Base-by-base conservation (phyloP, 768 basidiomycete genomes). In the Cantharellus anzutake region DNA sequence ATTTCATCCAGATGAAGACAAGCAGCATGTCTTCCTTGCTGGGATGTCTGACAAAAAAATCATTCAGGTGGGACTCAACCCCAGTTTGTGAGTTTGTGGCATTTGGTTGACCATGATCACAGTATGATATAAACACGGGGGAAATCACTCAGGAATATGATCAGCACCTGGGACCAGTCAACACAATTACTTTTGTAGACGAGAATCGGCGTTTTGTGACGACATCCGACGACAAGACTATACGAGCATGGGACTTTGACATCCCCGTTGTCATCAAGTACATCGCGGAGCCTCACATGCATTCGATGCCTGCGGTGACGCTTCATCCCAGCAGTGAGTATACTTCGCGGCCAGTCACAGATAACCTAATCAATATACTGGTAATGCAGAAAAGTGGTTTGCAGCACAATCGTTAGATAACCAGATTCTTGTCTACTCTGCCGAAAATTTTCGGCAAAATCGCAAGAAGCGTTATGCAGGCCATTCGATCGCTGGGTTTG, bases 1-100 rank as follows among this genome's bases (percentile, higher is more conserved):
- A 59, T 99, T 97, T 75, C 87, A 98, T 69, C 96, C 96, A 3
- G 94, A 96, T 68, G 78, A 86, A 60, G 92, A 97, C 66, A 97
- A 97, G 70, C 92, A 97, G 68, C 74, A 96, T 68, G 84, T 93
- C 57, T 98, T 97, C 75, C 75, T 98, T 52, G 94, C 94, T 56
- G 96, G 96, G 62, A 99, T 98, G 96, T 87, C 85, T 44, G 93
- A 98, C 73, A 98, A 98, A 75, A 98, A 97, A 73, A 96, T 99
- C 64, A 88, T 98, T 42, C 94, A 97, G 78, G 93, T 91, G 67
- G 20, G 20, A 29, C 61, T 77, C 66, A 51, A 51, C 42, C 39
- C 39, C 42, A 5, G 5, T 60, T 40, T 20, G 20, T 29, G 52
- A 51, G 5, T 39, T 5, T 61, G 44, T 34, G 37, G 42, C 7